Evolutionary conservation across 805 yeast species (phyloP), one percentile per base, ranked within the genome.

Genomic region (Komagataella pastoris): DNA sequence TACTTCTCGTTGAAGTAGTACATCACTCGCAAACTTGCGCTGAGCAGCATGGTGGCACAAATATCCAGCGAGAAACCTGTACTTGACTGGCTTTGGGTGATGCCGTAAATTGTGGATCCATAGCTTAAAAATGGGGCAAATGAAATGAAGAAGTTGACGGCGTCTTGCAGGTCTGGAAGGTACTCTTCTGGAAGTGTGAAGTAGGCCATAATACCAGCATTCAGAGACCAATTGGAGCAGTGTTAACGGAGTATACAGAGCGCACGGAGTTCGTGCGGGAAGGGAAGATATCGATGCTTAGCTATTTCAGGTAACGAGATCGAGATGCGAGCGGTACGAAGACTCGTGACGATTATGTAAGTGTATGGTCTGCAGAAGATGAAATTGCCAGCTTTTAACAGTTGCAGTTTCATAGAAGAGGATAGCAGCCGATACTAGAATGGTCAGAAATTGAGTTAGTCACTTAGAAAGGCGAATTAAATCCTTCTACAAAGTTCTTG

Each of bases 41-140:
- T 83, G 56, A 88, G 72, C 55, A 89, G 63, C 96, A 90, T 88
- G 6, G 96, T 87, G 6, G 88, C 90, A 66, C 97, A 90, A 8
- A 90, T 86, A 65, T 90, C 97, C n/a, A 88, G 71, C 4, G 95
- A 85, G 61, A 89, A 88, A 19, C 97, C 97, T 19, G 77, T 71
- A 1, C 91, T 77, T 0, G 89, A 75, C 61, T 81, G 70, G 40
- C 77, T 75, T 48, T 74, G 70, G 58, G 80, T 75, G 12, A 89
- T 88, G 55, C 85, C 73, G 48, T 79, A 70, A 43, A 89, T 77
- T 1, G 96, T 88, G 14, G 93, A 78, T 2, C 96, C 95, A 61
- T 90, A 89, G 6, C 96, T 86, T 54, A 90, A 75, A 47, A 89
- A 65, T 2, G 97, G 97, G 0, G 97, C 85, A 60, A 86, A 77